Base-by-base conservation (phyloP, 2,329 filamentous ascomycete species). In the Fusarium sp. region DNA sequence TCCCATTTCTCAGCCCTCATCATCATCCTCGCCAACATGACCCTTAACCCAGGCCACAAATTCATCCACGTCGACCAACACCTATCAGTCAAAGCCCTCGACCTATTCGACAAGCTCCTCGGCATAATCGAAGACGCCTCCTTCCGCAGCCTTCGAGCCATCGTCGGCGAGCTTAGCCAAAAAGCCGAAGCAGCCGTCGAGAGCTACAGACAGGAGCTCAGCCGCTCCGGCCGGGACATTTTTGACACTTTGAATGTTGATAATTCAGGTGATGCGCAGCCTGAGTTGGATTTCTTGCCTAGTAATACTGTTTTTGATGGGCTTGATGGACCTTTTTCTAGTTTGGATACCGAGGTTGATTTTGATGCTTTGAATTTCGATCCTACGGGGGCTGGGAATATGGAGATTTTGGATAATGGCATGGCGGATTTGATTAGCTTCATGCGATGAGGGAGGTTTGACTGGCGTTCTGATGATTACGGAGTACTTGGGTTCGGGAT, bases 1-100 rank as follows among this genome's bases (percentile, higher is more conserved):
- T 70, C 81, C 1, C 79, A 82, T 40, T 80, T 83, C 57, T 82
- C 81, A 2, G 77, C 75, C 0, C 74, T 83, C n/a, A 80, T 82
- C 60, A 76, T 83, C 38, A 45, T 84, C 9, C 75, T 84, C 14
- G 76, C 78, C 65, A 80, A 83, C 70, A 81, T 81, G 69, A 69
- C 78, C 10, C 65, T 81, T 18, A 71, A 80, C 10, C 82, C 81
- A 0, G 69, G 69, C 0, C 78, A 81, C 59, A 62, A 65, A 1
- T 38, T 64, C 0, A 71, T 82, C 7, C 65, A 77, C 4, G 47
- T 77, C 6, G 82, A 83, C 50, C 78, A 80, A 31, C 74, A 76
- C 35, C 69, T 84, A 3, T 73, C 77, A 6, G 61, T 74, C 14
- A 79, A 79, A 27, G 74, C 79, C 0, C 62, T 82, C 1, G 67